Conservation (phyloP, 1,139 yeast species). For the Magnusiomyces clavatus region DNA sequence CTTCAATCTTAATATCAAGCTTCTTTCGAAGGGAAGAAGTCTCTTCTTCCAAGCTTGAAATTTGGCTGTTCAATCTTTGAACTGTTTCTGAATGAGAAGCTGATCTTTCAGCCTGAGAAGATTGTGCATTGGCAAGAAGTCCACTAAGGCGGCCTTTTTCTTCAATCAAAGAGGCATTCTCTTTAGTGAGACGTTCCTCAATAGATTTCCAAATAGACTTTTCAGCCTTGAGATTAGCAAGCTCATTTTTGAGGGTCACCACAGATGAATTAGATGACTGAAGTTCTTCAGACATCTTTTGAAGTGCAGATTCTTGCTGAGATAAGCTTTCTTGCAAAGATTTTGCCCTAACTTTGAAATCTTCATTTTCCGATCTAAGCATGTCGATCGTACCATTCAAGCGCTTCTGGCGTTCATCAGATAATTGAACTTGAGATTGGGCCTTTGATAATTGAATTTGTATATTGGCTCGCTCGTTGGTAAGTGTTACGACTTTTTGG, state of each 20-base stretch:
- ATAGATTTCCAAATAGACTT: conserved; percentile 43
- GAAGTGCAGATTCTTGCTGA: conserved; percentile 49
- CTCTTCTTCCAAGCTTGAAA: conserved; percentile 47
- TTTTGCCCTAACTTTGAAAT: conserved; percentile 37
- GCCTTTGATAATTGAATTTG: conserved; percentile 41
- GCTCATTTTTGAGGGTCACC: conserved; percentile 20
- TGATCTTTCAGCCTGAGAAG: conserved; percentile 51
- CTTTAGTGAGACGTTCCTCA: conserved; percentile 48
- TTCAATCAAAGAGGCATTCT: conserved; percentile 44
- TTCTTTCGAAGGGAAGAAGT: conserved; percentile 39
- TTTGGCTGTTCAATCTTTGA: conserved; percentile 42
- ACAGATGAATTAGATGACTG: conserved; percentile 38
- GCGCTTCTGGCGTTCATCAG: conserved; percentile 38
- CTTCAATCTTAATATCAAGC: conserved; percentile 42
- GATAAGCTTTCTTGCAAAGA: conserved; percentile 49
- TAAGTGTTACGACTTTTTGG: conserved; percentile 33
- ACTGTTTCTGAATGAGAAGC: conserved; percentile 44
- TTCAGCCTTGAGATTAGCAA: conserved; percentile 47
- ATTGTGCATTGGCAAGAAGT: conserved; percentile 54
- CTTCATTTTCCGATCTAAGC: conserved; percentile 40
- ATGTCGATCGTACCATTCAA: conserved; percentile 33
- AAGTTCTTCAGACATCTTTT: conserved; percentile 49
- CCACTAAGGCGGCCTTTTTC: conserved; percentile 58
- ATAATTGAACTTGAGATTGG: conserved; percentile 39
- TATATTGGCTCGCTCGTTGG: conserved; percentile 46